Conservation (phyloP, 2,329 filamentous ascomycete species). For the Rachicladosporium sp. region DNA sequence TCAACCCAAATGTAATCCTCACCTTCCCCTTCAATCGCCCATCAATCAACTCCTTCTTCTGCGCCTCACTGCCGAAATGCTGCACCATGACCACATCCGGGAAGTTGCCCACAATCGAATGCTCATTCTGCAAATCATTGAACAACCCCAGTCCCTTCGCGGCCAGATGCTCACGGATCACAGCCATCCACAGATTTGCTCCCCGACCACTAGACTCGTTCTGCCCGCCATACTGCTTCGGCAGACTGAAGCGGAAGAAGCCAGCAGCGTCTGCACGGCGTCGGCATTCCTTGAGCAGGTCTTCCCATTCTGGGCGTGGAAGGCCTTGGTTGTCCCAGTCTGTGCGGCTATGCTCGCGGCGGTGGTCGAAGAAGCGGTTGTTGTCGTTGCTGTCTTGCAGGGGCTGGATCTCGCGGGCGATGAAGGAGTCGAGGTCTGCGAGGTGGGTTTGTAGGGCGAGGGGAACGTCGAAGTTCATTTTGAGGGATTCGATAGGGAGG, state of each 20-base stretch:
- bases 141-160: slow-evolving; percentile 48
- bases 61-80: slow-evolving; percentile 45
- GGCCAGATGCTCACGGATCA: slow-evolving; percentile 47
- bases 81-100: slow-evolving; percentile 50
- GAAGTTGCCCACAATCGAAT: slow-evolving; percentile 51
- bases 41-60: slow-evolving; percentile 42
- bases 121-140: slow-evolving; percentile 54
- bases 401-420: slow-evolving; percentile 40
- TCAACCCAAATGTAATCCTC: slow-evolving; percentile 48
- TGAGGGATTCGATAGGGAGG: not conserved
- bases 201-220: slow-evolving; percentile 31
- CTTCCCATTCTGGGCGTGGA: slow-evolving; percentile 47
- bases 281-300: slow-evolving; percentile 37
- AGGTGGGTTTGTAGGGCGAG: slow-evolving; percentile 39
- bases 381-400: slow-evolving; percentile 46
- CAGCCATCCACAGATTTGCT: slow-evolving; percentile 51
- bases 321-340: slow-evolving; percentile 48
- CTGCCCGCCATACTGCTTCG: slow-evolving; percentile 42
- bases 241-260: slow-evolving; percentile 48
- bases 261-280: slow-evolving; percentile 45
- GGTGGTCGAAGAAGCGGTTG: slow-evolving; percentile 53
- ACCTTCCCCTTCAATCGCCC: slow-evolving; percentile 42
- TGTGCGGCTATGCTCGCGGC: slow-evolving; percentile 49
- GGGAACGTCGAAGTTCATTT: slow-evolving; percentile 46
- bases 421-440: slow-evolving; percentile 43